These are phyloP conservation scores for Metschnikowia drakensbergensis DNA, from an alignment of 805 yeast genomes.

Conservation along the genomic window DNA sequence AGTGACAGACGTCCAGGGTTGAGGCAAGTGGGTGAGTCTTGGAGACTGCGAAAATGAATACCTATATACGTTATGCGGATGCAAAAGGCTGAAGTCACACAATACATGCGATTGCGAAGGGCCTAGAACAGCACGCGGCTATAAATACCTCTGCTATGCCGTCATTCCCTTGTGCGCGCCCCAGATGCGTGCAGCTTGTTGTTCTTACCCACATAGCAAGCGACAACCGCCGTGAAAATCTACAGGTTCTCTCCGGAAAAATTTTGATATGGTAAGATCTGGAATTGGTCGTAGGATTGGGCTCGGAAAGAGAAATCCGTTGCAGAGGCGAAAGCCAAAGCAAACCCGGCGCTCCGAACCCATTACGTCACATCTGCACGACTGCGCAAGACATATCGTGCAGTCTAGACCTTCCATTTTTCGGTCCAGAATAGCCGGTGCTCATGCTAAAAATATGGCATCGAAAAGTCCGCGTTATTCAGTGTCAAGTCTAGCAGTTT, in stretches of 20 bases:
- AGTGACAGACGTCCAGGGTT: neutral
- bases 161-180: constrained; percentile 3
- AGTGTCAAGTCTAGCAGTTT: neutral
- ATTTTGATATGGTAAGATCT: too few species aligned
- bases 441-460: neutral
- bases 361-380: neutral
- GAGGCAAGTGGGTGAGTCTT: neutral
- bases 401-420: constrained; percentile 2
- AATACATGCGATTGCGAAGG: neutral
- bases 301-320: too few species aligned
- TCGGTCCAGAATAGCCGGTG: neutral
- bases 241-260: too few species aligned
- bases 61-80: constrained; percentile 4
- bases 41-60: neutral
- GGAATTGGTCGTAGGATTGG: too few species aligned
- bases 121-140: constrained; percentile 4
- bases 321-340: too few species aligned
- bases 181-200: neutral
- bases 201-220: neutral
- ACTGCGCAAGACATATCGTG: neutral
- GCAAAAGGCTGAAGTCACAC: constrained; percentile 1
- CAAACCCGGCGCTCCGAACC: neutral
- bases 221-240: neutral
- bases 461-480: neutral
- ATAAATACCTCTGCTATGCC: constrained; percentile 5